Percentiles rank a stretch among this genome's conserved stretches.
phyloP scores from a whole-genome alignment of 1,139 yeast species.

The Yamadazyma jaroonii region DNA sequence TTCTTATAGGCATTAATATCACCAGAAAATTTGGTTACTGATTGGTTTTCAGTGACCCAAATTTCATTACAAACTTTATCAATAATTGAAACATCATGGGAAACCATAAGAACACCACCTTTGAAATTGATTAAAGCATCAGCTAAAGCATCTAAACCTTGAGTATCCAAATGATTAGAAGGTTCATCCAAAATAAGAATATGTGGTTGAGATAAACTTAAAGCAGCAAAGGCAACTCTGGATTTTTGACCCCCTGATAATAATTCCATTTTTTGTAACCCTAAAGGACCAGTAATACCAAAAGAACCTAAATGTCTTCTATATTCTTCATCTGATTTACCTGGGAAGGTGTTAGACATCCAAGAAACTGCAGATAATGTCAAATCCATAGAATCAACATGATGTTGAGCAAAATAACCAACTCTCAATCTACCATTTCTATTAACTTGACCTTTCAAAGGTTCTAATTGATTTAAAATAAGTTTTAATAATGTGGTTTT shows the following conservation, averaged over 20 bases:
- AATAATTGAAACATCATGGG: slow-evolving; percentile 93
- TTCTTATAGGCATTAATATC: slow-evolving; percentile 84
- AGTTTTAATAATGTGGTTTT: slow-evolving; percentile 89
- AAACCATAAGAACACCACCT: slow-evolving; percentile 97
- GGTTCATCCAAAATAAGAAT: slow-evolving; percentile 94
- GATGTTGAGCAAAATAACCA: slow-evolving; percentile 99
- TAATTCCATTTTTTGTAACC: slow-evolving; percentile 84
- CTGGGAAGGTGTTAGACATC: slow-evolving; percentile 90
- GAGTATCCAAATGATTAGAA: slow-evolving; percentile 96
- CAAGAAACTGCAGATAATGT: slow-evolving; percentile 86
- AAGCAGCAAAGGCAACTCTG: slow-evolving; percentile 95
- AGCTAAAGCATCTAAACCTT: slow-evolving; percentile 93
- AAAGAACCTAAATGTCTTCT: slow-evolving; percentile 95
- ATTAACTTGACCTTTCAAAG: slow-evolving; percentile 71
- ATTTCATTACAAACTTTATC: slow-evolving; percentile 86
- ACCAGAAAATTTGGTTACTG: slow-evolving; percentile 80
- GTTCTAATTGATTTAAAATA: slow-evolving; percentile 72
- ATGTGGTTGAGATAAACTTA: slow-evolving; percentile 90
- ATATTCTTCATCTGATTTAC: slow-evolving; percentile 94
- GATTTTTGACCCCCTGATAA: slow-evolving; percentile 98
- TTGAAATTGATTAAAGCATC: slow-evolving; percentile 83
- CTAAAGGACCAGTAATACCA: slow-evolving; percentile 93
- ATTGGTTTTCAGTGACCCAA: slow-evolving; percentile 90
- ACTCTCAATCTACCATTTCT: slow-evolving; percentile 85
- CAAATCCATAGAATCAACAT: slow-evolving; percentile 96